phyloP scores from a whole-genome alignment of 352 stramenopile species.

The Globisporangium middletonii region DNA sequence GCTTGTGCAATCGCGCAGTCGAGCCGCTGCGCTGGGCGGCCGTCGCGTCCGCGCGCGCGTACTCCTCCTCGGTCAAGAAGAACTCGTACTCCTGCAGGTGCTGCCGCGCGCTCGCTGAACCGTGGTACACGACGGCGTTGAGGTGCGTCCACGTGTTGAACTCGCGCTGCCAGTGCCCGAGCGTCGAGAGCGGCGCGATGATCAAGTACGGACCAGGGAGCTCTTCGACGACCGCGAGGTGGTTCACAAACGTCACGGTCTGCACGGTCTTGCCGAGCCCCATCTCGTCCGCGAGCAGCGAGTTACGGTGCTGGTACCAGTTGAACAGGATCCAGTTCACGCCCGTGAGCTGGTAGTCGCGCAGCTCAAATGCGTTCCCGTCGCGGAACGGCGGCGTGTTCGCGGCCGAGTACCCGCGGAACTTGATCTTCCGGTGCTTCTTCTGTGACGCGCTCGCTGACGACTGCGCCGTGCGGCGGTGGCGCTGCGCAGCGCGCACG shows the following conservation, averaged over 20 bases:
- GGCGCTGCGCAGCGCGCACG: conserved; percentile 39
- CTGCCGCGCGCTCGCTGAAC: conserved; percentile 83
- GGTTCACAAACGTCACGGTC: conserved; percentile 93
- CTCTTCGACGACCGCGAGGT: conserved; percentile 94
- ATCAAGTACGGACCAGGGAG: conserved; percentile 95
- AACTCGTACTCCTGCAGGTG: conserved; percentile 96
- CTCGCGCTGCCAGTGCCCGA: conserved; percentile 97
- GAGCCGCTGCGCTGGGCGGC: conserved; percentile 8
- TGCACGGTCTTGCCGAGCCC: conserved; percentile 95
- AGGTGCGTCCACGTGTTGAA: conserved; percentile 96
- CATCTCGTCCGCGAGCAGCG: conserved; percentile 99
- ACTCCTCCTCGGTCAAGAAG: conserved; percentile 56
- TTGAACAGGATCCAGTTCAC: conserved; percentile 99
- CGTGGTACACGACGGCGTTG: conserved; percentile 99
- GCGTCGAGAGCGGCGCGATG: conserved; percentile 96
- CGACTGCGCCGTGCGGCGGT: conserved; percentile 35
- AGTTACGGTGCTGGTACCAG: conserved; percentile 97
- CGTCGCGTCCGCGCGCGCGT: conserved; percentile 29
- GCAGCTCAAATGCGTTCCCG: conserved; percentile 74
- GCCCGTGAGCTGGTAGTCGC: conserved; percentile 99
- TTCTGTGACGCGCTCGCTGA: conserved; percentile 7
- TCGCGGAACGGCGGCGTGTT: conserved; percentile 54
- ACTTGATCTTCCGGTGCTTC: conserved; percentile 60
- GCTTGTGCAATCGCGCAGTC: background rate
- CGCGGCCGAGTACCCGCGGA: conserved; percentile 61